Conservation (phyloP, 2,329 filamentous ascomycete species). For the Thelonectria olida region DNA sequence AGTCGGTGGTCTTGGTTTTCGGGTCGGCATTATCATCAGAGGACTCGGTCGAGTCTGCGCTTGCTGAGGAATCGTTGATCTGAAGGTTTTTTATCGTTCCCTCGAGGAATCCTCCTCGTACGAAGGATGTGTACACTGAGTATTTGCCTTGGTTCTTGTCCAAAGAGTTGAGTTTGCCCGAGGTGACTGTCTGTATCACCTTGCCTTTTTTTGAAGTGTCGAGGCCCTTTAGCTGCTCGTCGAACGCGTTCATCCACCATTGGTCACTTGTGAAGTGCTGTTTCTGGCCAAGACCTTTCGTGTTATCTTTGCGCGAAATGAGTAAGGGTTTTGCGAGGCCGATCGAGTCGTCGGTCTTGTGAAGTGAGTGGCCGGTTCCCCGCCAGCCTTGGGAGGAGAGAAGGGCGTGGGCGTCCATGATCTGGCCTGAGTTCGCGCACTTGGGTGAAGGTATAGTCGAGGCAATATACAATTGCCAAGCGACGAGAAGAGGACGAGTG, state of each 20-base stretch:
- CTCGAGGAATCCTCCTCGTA: conserved; percentile 79
- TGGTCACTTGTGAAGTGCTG: conserved; percentile 76
- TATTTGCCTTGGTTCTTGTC: conserved; percentile 64
- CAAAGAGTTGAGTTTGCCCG: conserved; percentile 65
- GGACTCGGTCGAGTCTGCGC: conserved; percentile 37
- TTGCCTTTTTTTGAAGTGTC: conserved; percentile 68
- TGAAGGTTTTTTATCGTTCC: conserved; percentile 67
- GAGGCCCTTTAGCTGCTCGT: conserved; percentile 85
- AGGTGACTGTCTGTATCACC: conserved; percentile 64
- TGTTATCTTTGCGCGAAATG: conserved; percentile 83
- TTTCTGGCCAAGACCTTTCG: conserved; percentile 82
- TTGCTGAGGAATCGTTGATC: conserved; percentile 37
- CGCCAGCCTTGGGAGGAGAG: conserved; percentile 90
- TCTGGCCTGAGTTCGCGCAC: not conserved
- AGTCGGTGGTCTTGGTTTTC: conserved; percentile 31
- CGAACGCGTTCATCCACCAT: conserved; percentile 97
- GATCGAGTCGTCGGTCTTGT: conserved; percentile 74
- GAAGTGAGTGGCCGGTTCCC: conserved; percentile 87
- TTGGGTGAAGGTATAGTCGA: not conserved
- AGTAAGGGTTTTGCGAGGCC: conserved; percentile 87
- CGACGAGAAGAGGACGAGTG: conserved; percentile 5
- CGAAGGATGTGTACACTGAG: conserved; percentile 84
- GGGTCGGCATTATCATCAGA: conserved; percentile 45
- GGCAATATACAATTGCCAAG: not conserved
- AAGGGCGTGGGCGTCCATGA: conserved; percentile 86